A percentile compares a stretch with the other conserved stretches of the same genome.
phyloP scores from a whole-genome alignment of 768 basidiomycete species.

The Auriscalpium orientale region DNA sequence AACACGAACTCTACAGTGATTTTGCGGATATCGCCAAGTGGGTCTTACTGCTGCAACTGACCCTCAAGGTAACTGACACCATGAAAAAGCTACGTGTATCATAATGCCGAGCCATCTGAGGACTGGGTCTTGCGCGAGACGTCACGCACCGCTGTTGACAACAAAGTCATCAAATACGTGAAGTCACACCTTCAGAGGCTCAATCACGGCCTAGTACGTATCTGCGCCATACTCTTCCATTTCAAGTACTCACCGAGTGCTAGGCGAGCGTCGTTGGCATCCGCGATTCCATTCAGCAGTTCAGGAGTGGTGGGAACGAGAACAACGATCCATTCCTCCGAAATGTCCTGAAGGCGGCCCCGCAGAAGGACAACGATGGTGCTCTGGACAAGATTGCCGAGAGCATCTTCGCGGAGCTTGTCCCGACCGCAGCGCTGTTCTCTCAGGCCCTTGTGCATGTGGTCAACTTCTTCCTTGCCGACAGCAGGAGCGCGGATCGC shows the following conservation, averaged over 20 bases:
- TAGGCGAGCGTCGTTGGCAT: slow-evolving; percentile 6
- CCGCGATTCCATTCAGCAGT: slow-evolving; percentile 15
- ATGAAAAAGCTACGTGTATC: slow-evolving; percentile 29
- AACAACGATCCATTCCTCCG: slow-evolving; percentile 9
- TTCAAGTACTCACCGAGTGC: neutral
- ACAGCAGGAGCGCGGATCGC: neutral
- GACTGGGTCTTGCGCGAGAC: slow-evolving; percentile 28
- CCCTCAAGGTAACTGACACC: neutral
- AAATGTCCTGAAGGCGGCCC: slow-evolving; percentile 13
- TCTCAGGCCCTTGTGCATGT: slow-evolving; percentile 48
- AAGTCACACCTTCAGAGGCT: slow-evolving; percentile 5
- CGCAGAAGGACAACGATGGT: slow-evolving; percentile 11
- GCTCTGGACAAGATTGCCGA: slow-evolving; percentile 33
- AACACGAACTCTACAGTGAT: slow-evolving; percentile 3
- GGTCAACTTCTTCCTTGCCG: slow-evolving; percentile 51
- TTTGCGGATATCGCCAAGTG: slow-evolving; percentile 9
- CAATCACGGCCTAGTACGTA: slow-evolving; percentile 5
- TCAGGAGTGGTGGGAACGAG: slow-evolving; percentile 16
- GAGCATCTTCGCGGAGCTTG: slow-evolving; percentile 43
- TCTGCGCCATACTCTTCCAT: neutral
- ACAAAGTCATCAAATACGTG: slow-evolving; percentile 20
- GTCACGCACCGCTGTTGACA: slow-evolving; percentile 19
- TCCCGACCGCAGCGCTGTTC: slow-evolving; percentile 50
- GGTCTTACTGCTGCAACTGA: neutral
- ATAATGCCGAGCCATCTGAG: slow-evolving; percentile 22